Percentiles rank a stretch among this genome's conserved stretches.
Conservation (phyloP, 2,329 filamentous ascomycete species). For the Pseudogymnoascus sp. region DNA sequence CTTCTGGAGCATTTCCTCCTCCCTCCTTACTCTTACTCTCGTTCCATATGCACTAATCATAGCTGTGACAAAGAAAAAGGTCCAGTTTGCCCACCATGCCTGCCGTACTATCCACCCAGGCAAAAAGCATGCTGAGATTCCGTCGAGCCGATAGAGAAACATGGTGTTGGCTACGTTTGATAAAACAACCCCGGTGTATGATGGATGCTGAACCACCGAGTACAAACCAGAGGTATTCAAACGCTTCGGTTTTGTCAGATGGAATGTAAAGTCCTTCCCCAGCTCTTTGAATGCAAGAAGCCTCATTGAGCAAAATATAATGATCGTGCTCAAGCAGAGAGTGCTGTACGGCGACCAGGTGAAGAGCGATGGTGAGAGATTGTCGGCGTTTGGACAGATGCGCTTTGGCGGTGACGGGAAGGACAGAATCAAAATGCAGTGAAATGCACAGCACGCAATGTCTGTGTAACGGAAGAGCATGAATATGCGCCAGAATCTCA, state of each 20-base stretch:
- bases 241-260: slow-evolving; percentile 37
- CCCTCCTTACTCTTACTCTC: slow-evolving; percentile 37
- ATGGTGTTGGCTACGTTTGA: slow-evolving; percentile 29
- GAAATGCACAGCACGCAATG: not conserved
- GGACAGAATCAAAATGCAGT: not conserved
- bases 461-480: not conserved
- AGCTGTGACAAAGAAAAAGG: slow-evolving; percentile 12
- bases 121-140: slow-evolving; percentile 34
- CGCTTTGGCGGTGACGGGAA: not conserved
- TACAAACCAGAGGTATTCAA: slow-evolving; percentile 14
- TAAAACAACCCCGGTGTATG: slow-evolving; percentile 30
- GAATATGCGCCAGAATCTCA: not conserved
- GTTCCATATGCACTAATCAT: slow-evolving; percentile 18
- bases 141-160: slow-evolving; percentile 35
- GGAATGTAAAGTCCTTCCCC: slow-evolving; percentile 47
- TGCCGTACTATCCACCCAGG: slow-evolving; percentile 15
- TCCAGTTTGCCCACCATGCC: slow-evolving; percentile 15
- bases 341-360: slow-evolving; percentile 22
- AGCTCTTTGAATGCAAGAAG: slow-evolving; percentile 37
- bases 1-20: slow-evolving; percentile 42
- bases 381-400: not conserved
- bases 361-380: slow-evolving; percentile 18
- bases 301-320: slow-evolving; percentile 25
- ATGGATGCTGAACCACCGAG: slow-evolving; percentile 13
- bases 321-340: slow-evolving; percentile 19